These are phyloP conservation scores for Brettanomyces custersianus DNA, from an alignment of 805 yeast species.

Conservation along the genomic window DNA sequence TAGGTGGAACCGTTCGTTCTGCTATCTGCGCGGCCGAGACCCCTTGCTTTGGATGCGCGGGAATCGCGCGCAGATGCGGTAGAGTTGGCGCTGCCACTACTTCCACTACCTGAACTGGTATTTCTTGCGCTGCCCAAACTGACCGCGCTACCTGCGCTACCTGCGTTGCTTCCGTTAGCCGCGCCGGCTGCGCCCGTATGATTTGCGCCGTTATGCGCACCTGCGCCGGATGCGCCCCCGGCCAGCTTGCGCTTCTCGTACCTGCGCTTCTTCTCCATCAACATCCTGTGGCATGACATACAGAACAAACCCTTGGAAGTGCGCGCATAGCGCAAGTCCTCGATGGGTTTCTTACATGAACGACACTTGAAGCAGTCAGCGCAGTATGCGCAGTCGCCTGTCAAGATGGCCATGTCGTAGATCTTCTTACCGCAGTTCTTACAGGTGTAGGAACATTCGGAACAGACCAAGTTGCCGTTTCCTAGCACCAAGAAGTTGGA, in stretches of 20 bases:
- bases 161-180: too few relatives aligned
- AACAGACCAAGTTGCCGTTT: constrained; percentile 84
- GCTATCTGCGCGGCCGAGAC: too few relatives aligned
- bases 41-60: too few relatives aligned
- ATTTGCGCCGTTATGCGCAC: background rate
- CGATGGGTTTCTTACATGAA: constrained; percentile 77
- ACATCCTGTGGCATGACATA: constrained; percentile 81
- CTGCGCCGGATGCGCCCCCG: too few relatives aligned
- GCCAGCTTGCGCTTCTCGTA: constrained; percentile 40
- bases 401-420: constrained; percentile 85
- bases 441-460: constrained; percentile 88
- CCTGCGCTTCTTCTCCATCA: constrained; percentile 66
- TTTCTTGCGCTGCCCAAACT: too few relatives aligned
- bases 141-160: too few relatives aligned
- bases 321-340: constrained; percentile 83
- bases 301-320: constrained; percentile 91
- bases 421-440: constrained; percentile 78
- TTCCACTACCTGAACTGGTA: too few relatives aligned
- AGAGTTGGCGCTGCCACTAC: too few relatives aligned
- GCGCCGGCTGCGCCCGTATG: too few relatives aligned
- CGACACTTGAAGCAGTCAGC: constrained; percentile 84
- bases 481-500: constrained; percentile 88
- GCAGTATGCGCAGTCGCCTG: constrained; percentile 94
- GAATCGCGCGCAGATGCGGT: too few relatives aligned
- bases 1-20: too few relatives aligned